Evolutionary conservation across 2,329 filamentous ascomycete species (phyloP).

Genomic region (Fusarium veterinarium): DNA sequence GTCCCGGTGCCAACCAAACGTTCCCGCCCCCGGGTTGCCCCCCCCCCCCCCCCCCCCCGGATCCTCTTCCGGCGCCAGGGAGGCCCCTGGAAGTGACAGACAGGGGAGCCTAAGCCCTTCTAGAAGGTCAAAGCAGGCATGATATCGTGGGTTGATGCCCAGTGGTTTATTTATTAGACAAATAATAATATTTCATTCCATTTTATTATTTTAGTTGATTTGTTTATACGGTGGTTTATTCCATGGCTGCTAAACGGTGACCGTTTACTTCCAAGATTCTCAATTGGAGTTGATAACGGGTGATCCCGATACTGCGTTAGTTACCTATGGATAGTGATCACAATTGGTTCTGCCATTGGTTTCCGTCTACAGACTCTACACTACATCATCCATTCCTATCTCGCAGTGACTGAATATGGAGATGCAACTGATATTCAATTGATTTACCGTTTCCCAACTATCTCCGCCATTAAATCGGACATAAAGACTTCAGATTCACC

Average conservation of each 20-base stretch:
- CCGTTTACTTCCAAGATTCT: constrained; percentile 5
- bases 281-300: background rate
- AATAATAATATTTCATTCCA: constrained; percentile 27
- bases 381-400: background rate
- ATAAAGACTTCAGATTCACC: background rate
- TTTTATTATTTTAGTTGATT: constrained; percentile 28
- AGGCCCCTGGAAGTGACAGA: constrained; percentile 34
- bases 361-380: background rate
- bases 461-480: background rate
- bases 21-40: too few relatives aligned
- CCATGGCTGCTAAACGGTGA: constrained; percentile 33
- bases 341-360: background rate
- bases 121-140: constrained; percentile 43
- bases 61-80: constrained; percentile 37
- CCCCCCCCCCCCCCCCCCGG: constrained; percentile 20
- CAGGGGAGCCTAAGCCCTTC: constrained; percentile 34
- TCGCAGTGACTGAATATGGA: background rate
- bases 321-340: background rate
- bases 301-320: background rate
- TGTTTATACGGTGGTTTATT: constrained; percentile 30
- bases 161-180: constrained; percentile 23
- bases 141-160: constrained; percentile 17
- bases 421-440: background rate
- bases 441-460: constrained; percentile 2
- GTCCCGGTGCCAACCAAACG: too few relatives aligned